Conservation (phyloP, 2,329 filamentous ascomycete genomes). For the Fusarium vanettenii region DNA sequence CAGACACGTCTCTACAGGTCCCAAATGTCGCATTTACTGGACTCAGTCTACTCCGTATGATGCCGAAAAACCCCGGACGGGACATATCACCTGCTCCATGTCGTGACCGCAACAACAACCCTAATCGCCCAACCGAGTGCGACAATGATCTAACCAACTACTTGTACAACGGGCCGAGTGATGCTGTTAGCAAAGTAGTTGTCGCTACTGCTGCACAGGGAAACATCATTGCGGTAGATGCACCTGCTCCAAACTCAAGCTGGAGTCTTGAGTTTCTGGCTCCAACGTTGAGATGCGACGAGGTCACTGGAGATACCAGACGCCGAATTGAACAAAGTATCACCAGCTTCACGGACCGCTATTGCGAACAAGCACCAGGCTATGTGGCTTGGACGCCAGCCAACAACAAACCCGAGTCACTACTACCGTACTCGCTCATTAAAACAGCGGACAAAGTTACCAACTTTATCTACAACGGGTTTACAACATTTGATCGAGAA, state of each 20-base stretch:
- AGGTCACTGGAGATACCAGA: background rate
- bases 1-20: background rate
- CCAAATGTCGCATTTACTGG: background rate
- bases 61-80: background rate
- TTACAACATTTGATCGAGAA: background rate
- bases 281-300: background rate
- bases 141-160: background rate
- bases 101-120: background rate
- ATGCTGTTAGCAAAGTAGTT: background rate
- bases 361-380: background rate
- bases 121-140: background rate
- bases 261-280: background rate
- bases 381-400: background rate
- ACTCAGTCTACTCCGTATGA: background rate
- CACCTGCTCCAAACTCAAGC: background rate
- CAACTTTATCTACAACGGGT: background rate
- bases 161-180: background rate
- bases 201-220: background rate
- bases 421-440: too few relatives aligned
- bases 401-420: background rate
- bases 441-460: too few relatives aligned
- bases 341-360: background rate
- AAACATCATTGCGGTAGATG: background rate
- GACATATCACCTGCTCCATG: too few relatives aligned
- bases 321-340: background rate